Evolutionary conservation across 345 rosid species (phyloP), one percentile per base, ranked within the genome.

Genomic region (Erysimum cheiranthoides): DNA sequence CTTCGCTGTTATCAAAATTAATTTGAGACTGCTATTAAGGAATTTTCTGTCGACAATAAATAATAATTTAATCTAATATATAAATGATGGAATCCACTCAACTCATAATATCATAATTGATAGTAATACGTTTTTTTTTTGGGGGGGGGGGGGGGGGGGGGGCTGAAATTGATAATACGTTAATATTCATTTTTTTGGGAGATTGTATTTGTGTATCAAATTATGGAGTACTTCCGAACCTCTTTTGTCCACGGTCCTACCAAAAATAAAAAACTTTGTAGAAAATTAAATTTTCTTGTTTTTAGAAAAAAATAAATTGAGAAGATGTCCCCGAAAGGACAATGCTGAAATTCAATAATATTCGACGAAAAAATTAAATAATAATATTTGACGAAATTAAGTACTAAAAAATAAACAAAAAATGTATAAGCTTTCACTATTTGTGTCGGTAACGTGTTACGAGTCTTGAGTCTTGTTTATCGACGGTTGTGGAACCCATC

Each of bases 401-500:
- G 25, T 21, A 45, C 5, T 11, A 32, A 10, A 10, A 14, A 73
- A 32, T 35, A 16, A 31, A 56, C 16, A 7, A 2, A 25, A 38
- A 31, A 8, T n/a, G 30, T 8, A 28, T 6, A 61, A 68, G 51
- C 16, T 25, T 70, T 62, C 65, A 45, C 59, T 61, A 56, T 35
- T 34, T 76, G 56, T 76, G 75, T 76, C 75, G 75, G 80, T 56
- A 45, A 62, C 66, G 71, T 69, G 80, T 46, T 45, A 54, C 66
- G 71, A 75, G 61, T 66, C 45, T 54, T 2, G 69, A 58, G 70
- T 62, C 45, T 54, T 70, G 50, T 35, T 54, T 54, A 46, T 43
- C 66, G 75, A 62, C 75, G 75, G 71, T 70, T 54, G 60, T 4
- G 43, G 75, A 69, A 28, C 79, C 80, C 52, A 27, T 28, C 47